Base-by-base conservation (phyloP, 306 rosid species). In the Biancaea sappan region DNA sequence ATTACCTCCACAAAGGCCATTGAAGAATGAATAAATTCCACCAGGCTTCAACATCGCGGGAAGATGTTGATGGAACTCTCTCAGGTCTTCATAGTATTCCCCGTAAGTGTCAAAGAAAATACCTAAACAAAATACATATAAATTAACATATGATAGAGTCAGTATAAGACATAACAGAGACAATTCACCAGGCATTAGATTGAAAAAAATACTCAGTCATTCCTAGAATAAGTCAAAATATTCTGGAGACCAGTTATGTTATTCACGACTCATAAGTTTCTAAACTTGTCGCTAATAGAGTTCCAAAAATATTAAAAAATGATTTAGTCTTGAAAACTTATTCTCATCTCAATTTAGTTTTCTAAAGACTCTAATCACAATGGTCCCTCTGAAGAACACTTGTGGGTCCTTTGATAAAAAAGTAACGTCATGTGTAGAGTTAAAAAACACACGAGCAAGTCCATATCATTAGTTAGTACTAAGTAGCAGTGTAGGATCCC, bases 61-160 rank as follows among this genome's bases (percentile, higher is more conserved):
- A 75, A 94, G 98, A 78, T 88, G 88, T 28, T 88, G 96, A 71
- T 91, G 96, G 86, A 91, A 94, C 87, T 90, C 98, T 69, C 97
- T 87, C 73, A 94, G 59, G 78, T 94, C 96, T 43, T 94, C 92
- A 72, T 91, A 85, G 82, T 94, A 94, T 84, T 94, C 98, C 28
- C 98, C 98, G 19, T 94, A 91, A 15, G 98, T 94, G 64, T 91
- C 98, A 40, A 91, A 91, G 89, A 94, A 94, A 85, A 94, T 94
- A 65, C 98, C 97, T 91, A 74, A n/a, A 82, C 48, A 75, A n/a
- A 47, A 16, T 69, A 41, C 51, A 71, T 26, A 31, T 38, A 72
- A 54, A 73, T 40, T 43, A 70, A 48, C 59, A 64, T 25, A 35
- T 63, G 37, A 78, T 21, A 63, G 31, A 60, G 43, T 66, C 34